phyloP scores from a whole-genome alignment of 2,329 filamentous ascomycete species.

The Aspergillus sp. region DNA sequence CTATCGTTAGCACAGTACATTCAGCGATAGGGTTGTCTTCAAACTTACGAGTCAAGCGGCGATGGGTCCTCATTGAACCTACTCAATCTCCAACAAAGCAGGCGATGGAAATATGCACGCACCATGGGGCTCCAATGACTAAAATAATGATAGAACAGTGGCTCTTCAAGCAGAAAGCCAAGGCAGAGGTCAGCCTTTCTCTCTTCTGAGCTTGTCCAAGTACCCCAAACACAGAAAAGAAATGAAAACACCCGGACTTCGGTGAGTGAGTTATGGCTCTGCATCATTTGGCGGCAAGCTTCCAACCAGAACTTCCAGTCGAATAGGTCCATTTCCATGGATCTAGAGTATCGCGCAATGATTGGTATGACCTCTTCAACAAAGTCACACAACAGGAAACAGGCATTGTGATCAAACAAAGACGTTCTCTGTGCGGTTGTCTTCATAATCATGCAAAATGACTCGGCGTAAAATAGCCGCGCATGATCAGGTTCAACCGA shows the following conservation, averaged over 20 bases:
- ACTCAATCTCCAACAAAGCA: conserved; percentile 87
- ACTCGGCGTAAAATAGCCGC: conserved; percentile 74
- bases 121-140: conserved; percentile 98
- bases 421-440: conserved; percentile 76
- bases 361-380: conserved; percentile 79
- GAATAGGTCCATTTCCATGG: conserved; percentile 46
- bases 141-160: conserved; percentile 80
- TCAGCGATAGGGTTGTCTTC: neutral
- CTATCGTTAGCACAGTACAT: conserved; percentile 23
- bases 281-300: conserved; percentile 77
- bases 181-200: conserved; percentile 73
- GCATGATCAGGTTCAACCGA: conserved; percentile 58
- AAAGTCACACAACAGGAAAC: conserved; percentile 90
- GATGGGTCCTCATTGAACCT: conserved; percentile 71
- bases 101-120: conserved; percentile 85
- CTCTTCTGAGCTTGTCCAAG: conserved; percentile 65
- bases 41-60: conserved; percentile 68
- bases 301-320: conserved; percentile 82
- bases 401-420: conserved; percentile 79
- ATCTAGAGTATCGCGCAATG: conserved; percentile 63
- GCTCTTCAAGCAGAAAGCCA: conserved; percentile 74
- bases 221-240: conserved; percentile 78
- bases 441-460: conserved; percentile 74
- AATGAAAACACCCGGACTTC: conserved; percentile 85
- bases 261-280: conserved; percentile 85